Percentiles rank a stretch among this genome's conserved stretches.
Evolutionary conservation across 2,329 filamentous ascomycete species (phyloP).

Genomic region (Bertia moriformis): DNA sequence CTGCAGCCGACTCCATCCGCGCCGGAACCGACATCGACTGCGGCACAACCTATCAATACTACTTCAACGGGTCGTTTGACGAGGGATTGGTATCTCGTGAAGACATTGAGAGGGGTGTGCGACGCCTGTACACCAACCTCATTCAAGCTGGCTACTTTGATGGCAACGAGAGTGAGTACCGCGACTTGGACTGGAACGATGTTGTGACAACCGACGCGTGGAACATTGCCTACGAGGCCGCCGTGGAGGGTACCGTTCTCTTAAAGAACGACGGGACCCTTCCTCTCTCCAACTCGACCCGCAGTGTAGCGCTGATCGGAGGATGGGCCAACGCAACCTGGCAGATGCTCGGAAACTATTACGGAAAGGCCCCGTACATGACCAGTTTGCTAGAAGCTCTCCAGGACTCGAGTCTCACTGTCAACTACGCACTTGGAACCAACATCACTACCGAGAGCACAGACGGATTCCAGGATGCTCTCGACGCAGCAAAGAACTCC

Average conservation of each 20-base stretch:
- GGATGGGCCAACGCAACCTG: background rate
- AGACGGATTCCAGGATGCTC: background rate
- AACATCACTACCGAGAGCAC: background rate
- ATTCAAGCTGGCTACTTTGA: background rate
- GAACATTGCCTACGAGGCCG: conserved; percentile 1
- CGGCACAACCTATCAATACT: background rate
- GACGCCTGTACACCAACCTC: background rate
- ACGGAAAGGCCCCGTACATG: background rate
- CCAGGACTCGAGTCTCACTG: background rate
- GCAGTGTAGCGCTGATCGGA: background rate
- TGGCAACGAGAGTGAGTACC: background rate
- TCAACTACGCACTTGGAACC: background rate
- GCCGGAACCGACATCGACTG: conserved; percentile 1
- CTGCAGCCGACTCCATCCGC: background rate
- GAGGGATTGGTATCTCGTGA: background rate
- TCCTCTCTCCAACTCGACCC: background rate
- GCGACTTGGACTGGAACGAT: background rate
- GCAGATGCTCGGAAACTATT: background rate
- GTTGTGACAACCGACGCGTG: background rate
- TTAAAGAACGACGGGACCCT: background rate
- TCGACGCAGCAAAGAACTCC: conserved; percentile 3
- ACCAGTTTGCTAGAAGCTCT: background rate
- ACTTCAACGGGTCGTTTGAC: background rate
- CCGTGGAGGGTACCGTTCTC: background rate
- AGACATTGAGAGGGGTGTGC: background rate